Evolutionary conservation across 306 rosid species (phyloP), one percentile per base, ranked within the genome.

Genomic region (Dicorynia guianensis): DNA sequence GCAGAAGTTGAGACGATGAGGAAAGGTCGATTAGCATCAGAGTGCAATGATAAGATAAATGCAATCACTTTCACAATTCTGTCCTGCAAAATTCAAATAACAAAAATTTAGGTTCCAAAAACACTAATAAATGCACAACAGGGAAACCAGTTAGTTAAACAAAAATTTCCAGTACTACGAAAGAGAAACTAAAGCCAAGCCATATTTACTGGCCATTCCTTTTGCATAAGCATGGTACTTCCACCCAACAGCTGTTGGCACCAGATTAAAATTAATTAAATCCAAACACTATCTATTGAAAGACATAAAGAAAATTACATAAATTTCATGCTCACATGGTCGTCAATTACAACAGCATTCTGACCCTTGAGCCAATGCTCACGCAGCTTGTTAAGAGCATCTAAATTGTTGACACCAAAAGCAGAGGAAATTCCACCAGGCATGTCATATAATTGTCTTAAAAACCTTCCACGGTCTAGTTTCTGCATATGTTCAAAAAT

Each of bases 1-100:
- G 86, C 40, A n/a, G 76, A 66, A 46, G 91, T 81, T 71, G 96
- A 69, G 81, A 91, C 81, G 20, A 91, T 76, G 63, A 91, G 89
- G 76, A 88, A 88, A 64, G 96, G 91, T 14, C 44, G 88, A 78
- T 19, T 65, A 38, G 49, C 59, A 46, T 83, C 77, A 61, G 85
- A 60, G 46, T 70, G 86, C 84, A 91, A 67, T n/a, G 89, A 77
- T 75, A 56, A 74, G 53, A 91, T 80, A 62, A 88, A 78, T 34
- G 85, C 84, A 53, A 80, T 75, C 75, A 81, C 76, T 84, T 83
- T 91, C 68, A 47, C 44, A 25, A 87, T 63, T 63, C 87, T 78
- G 36, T 88, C 93, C 96, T 88, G 86, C 75, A 83, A 82, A 54
- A 43, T 47, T 59, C 76, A 69, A 42, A 8, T 34, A 20, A 33